A percentile compares a stretch with the other conserved stretches of the same genome.
Conservation (phyloP, 2,329 filamentous ascomycete species). For the Diaporthe citri region DNA sequence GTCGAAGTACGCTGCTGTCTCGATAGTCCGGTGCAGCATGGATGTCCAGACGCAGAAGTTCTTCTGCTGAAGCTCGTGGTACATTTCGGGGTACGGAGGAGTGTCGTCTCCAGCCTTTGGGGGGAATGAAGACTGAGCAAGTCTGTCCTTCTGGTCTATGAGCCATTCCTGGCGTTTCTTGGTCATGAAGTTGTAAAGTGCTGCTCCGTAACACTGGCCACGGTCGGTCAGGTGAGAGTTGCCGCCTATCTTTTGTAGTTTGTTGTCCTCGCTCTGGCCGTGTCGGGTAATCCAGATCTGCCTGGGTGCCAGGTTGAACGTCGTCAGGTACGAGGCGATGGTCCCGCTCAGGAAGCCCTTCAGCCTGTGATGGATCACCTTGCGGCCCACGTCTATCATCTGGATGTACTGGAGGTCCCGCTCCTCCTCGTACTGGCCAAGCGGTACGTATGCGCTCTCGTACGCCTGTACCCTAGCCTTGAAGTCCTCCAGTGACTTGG, state of each 20-base stretch:
- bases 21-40: conserved; percentile 90
- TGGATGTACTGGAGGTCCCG: conserved; percentile 95
- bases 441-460: conserved; percentile 91
- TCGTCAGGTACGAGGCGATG: conserved; percentile 93
- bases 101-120: conserved; percentile 91
- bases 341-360: conserved; percentile 92
- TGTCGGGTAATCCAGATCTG: conserved; percentile 99
- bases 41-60: conserved; percentile 99
- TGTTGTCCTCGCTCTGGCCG: conserved; percentile 90
- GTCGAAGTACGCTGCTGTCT: conserved; percentile 76
- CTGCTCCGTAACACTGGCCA: conserved; percentile 82
- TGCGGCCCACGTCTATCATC: conserved; percentile 97
- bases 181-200: conserved; percentile 87
- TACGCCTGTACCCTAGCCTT: conserved; percentile 93
- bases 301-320: conserved; percentile 94
- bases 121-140: conserved; percentile 84
- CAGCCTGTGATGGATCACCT: conserved; percentile 90
- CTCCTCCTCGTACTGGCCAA: conserved; percentile 91
- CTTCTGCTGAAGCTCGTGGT: conserved; percentile 79
- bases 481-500: conserved; percentile 88
- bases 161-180: conserved; percentile 86
- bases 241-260: conserved; percentile 88
- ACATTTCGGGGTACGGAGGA: conserved; percentile 90
- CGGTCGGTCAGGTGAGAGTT: conserved; percentile 87
- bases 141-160: conserved; percentile 82